Conservation (phyloP, 306 rosid genomes). For the Sicyos edulis region DNA sequence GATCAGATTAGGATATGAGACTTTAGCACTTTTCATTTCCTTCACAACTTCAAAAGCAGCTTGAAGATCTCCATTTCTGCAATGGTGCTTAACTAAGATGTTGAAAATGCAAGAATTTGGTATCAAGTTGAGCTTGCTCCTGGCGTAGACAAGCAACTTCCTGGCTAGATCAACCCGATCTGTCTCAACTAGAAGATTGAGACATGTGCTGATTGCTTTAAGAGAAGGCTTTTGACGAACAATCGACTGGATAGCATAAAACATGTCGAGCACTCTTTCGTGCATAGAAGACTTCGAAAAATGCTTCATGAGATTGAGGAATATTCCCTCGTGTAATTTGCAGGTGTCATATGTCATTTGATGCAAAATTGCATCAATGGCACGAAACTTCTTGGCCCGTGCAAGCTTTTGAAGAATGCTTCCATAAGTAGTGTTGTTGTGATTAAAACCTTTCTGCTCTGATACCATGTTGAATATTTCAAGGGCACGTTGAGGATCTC, state of each 20-base stretch:
- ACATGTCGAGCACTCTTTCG: constrained; percentile 61
- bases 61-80: constrained; percentile 64
- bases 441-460: constrained; percentile 71
- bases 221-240: constrained; percentile 72
- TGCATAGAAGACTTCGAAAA: constrained; percentile 51
- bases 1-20: constrained; percentile 63
- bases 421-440: constrained; percentile 64
- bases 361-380: constrained; percentile 55
- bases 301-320: constrained; percentile 75
- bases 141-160: constrained; percentile 51
- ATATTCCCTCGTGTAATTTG: constrained; percentile 72
- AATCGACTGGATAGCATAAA: constrained; percentile 49
- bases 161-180: constrained; percentile 59
- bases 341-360: constrained; percentile 79
- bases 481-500: constrained; percentile 73
- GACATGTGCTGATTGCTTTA: constrained; percentile 73
- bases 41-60: constrained; percentile 68
- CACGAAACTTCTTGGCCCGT: constrained; percentile 52
- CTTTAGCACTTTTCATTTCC: constrained; percentile 55
- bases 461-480: constrained; percentile 62
- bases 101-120: constrained; percentile 77
- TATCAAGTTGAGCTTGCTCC: constrained; percentile 39
- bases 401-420: constrained; percentile 71
- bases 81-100: constrained; percentile 79
- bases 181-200: constrained; percentile 62